Conservation (phyloP, 805 yeast species). For the Candida ulmi region DNA sequence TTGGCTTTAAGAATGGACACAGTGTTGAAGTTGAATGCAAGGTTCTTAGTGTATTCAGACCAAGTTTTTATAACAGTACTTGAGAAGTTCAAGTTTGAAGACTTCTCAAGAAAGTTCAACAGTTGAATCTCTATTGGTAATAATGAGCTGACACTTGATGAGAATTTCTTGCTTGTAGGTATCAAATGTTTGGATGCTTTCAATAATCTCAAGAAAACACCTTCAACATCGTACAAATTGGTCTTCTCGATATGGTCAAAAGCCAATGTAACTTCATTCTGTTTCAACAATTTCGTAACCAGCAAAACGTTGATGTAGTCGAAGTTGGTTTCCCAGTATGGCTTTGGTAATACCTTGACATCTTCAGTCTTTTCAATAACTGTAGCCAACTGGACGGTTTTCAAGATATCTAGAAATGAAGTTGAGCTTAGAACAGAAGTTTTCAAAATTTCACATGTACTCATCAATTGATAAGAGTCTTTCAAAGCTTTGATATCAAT, state of each 20-base stretch:
- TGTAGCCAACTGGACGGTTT: conserved; percentile 10
- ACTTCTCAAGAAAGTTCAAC: not conserved
- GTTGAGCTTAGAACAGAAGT: conserved; percentile 1
- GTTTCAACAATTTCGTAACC: conserved; percentile 5
- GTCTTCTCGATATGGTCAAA: conserved; percentile 4
- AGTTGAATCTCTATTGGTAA: not conserved
- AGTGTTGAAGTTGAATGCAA: not conserved
- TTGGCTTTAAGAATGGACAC: not conserved
- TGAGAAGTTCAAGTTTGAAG: not conserved
- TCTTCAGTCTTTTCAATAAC: conserved; percentile 9
- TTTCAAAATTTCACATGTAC: conserved; percentile 5
- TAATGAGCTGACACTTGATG: conserved; percentile 2
- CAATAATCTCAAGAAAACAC: conserved; percentile 11
- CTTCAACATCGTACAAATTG: conserved; percentile 6
- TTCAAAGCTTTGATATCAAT: conserved; percentile 11
- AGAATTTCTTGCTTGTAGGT: not conserved
- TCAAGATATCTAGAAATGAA: conserved; percentile 9
- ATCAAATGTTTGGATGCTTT: not conserved
- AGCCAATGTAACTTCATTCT: conserved; percentile 4
- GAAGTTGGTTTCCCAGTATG: conserved; percentile 11
- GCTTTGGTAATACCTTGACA: conserved; percentile 7
- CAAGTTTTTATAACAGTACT: not conserved
- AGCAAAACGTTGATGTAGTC: conserved; percentile 11
- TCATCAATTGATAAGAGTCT: conserved; percentile 6
- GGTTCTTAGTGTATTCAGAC: not conserved